phyloP scores from a whole-genome alignment of 1,284 basidiomycete species.

The Cutaneotrichosporon spelunceum region DNA sequence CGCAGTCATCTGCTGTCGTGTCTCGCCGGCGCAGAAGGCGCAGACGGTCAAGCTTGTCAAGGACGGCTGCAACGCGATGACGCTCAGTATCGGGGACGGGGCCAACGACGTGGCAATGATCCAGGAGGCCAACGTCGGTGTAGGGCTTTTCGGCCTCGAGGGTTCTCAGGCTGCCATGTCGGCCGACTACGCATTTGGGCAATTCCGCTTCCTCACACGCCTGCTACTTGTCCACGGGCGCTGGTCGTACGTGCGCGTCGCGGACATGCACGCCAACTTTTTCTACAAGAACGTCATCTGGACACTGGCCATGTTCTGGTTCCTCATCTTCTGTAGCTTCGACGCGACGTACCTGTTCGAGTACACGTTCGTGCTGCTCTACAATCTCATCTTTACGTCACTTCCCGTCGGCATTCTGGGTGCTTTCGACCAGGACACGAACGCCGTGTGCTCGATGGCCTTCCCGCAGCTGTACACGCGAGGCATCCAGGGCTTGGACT shows the following conservation, averaged over 20 bases:
- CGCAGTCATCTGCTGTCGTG: conserved; percentile 95
- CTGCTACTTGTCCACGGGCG: conserved; percentile 90
- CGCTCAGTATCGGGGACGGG: conserved; percentile 92
- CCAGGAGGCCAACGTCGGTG: conserved; percentile 95
- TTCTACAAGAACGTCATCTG: conserved; percentile 79
- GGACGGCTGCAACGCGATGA: conserved; percentile 93
- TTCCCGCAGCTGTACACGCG: conserved; percentile 92
- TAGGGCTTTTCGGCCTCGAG: conserved; percentile 89
- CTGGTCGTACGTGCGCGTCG: conserved; percentile 93
- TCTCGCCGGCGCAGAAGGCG: conserved; percentile 94
- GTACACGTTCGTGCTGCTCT: conserved; percentile 87
- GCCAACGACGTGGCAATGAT: conserved; percentile 59
- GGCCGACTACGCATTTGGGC: conserved; percentile 95
- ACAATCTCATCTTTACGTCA: conserved; percentile 90
- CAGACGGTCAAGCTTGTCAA: conserved; percentile 85
- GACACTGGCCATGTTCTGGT: conserved; percentile 84
- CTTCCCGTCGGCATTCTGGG: conserved; percentile 87
- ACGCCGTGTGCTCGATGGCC: conserved; percentile 80
- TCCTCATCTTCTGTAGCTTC: conserved; percentile 78
- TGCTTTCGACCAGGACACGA: conserved; percentile 94
- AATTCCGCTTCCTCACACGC: conserved; percentile 91
- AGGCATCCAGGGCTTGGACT: conserved; percentile 87
- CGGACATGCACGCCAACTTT: conserved; percentile 97
- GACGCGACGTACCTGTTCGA: conserved; percentile 94
- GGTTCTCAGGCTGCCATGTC: conserved; percentile 99